These are phyloP conservation scores for Naganishia albida DNA, from an alignment of 1,284 basidiomycete species.

Conservation along the genomic window DNA sequence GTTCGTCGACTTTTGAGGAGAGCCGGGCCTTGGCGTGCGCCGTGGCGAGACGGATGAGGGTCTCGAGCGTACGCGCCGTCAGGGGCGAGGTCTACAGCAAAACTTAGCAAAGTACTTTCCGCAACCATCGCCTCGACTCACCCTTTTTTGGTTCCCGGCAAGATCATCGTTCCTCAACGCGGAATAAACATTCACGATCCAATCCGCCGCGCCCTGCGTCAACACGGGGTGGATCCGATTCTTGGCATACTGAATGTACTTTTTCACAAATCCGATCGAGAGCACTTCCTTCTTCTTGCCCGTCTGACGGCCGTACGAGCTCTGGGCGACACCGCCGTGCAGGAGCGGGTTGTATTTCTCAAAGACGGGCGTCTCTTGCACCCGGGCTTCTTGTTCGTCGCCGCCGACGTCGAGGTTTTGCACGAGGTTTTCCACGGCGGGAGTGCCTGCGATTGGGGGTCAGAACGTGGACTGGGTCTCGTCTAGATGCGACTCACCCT, in stretches of 20 bases:
- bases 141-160: slow-evolving; percentile 86
- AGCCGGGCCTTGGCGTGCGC: slow-evolving; percentile 96
- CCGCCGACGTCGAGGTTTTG: slow-evolving; percentile 83
- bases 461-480: background rate
- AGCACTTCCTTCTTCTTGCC: slow-evolving; percentile 78
- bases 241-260: slow-evolving; percentile 98
- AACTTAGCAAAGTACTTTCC: background rate
- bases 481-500: slow-evolving; percentile 61
- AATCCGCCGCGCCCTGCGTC: slow-evolving; percentile 90
- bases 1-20: slow-evolving; percentile 77
- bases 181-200: slow-evolving; percentile 91
- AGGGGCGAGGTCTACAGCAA: slow-evolving; percentile 83
- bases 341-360: slow-evolving; percentile 96
- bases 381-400: slow-evolving; percentile 60
- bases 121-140: slow-evolving; percentile 49
- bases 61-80: slow-evolving; percentile 98
- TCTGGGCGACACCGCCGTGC: slow-evolving; percentile 74
- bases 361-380: slow-evolving; percentile 73
- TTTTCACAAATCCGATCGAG: slow-evolving; percentile 93
- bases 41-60: slow-evolving; percentile 94
- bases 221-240: slow-evolving; percentile 78
- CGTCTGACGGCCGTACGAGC: slow-evolving; percentile 59
- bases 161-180: slow-evolving; percentile 88
- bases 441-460: slow-evolving; percentile 56
- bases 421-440: slow-evolving; percentile 80